These are phyloP conservation scores for Pseudevernia furfuracea DNA, from an alignment of 495 filamentous ascomycete genomes.

Conservation along the genomic window DNA sequence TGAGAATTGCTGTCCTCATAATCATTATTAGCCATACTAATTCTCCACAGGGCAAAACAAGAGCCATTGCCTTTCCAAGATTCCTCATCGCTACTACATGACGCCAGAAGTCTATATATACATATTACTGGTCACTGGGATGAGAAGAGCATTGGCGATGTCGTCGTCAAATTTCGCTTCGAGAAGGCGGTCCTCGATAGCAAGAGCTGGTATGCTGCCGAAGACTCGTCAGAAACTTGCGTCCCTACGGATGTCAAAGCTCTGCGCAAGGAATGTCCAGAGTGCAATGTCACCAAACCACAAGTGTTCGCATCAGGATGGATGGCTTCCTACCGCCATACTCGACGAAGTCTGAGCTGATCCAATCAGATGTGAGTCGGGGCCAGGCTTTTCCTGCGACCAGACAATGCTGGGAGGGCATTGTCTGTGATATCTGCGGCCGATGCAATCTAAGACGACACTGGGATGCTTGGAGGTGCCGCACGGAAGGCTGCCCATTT, in stretches of 20 bases:
- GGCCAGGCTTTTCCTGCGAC: conserved; percentile 30
- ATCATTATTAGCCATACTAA: not conserved
- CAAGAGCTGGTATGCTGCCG: conserved; percentile 65
- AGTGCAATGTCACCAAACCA: conserved; percentile 34
- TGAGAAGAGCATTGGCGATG: conserved; percentile 46
- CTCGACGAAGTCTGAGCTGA: conserved; percentile 32
- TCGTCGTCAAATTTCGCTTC: conserved; percentile 53
- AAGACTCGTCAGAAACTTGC: conserved; percentile 26
- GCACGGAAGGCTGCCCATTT: conserved; percentile 44
- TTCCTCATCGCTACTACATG: conserved; percentile 35
- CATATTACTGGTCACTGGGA: conserved; percentile 65
- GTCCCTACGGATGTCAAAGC: conserved; percentile 26
- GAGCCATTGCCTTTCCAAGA: conserved; percentile 40
- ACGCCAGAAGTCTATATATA: no score
- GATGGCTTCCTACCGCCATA: conserved; percentile 50
- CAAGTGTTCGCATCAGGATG: conserved; percentile 53
- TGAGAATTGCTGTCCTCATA: conserved; percentile 27
- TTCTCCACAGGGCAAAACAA: conserved; percentile 43
- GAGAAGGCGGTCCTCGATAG: conserved; percentile 56
- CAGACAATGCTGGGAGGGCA: conserved; percentile 49
- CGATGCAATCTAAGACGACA: conserved; percentile 53
- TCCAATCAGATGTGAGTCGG: conserved; percentile 34
- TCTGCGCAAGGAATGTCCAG: conserved; percentile 32
- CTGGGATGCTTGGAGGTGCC: conserved; percentile 62
- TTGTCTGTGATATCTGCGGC: conserved; percentile 65